Conservation (phyloP, 2,329 filamentous ascomycete species). For the Atkinsonella texensis region DNA sequence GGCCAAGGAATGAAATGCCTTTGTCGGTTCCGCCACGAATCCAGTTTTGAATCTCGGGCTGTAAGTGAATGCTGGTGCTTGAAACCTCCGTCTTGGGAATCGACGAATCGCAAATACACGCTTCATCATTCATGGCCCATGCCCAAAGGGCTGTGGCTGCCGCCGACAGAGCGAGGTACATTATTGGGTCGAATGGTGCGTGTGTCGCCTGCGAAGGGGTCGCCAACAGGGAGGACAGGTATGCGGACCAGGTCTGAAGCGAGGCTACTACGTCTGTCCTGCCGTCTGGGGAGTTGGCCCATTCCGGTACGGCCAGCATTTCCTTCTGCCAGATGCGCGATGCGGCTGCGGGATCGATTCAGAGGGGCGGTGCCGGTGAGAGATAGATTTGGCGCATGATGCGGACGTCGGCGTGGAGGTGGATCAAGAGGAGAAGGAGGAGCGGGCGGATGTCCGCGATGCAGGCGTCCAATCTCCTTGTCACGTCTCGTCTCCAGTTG, state of each 20-base stretch:
- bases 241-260: conserved; percentile 18
- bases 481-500: conserved; percentile 13
- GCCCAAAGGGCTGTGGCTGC: conserved; percentile 24
- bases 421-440: conserved; percentile 24
- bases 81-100: conserved; percentile 15
- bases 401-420: conserved; percentile 23
- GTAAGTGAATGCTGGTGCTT: conserved; percentile 13
- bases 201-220: conserved; percentile 1
- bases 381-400: conserved; percentile 8
- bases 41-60: conserved; percentile 17
- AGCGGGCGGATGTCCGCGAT: conserved; percentile 23
- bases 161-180: conserved; percentile 20
- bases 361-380: not conserved
- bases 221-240: conserved; percentile 10
- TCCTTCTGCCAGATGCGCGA: conserved; percentile 12
- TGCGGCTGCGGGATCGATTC: conserved; percentile 7
- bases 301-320: conserved; percentile 14
- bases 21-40: conserved; percentile 12
- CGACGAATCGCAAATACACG: conserved; percentile 16
- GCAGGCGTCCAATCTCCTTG: conserved; percentile 17
- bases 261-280: conserved; percentile 20
- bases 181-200: conserved; percentile 19
- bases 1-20: conserved; percentile 5
- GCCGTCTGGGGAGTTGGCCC: conserved; percentile 18
- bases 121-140: conserved; percentile 18